phyloP scores from a whole-genome alignment of 495 filamentous ascomycete genomes.

The Podospora tetraspora region DNA sequence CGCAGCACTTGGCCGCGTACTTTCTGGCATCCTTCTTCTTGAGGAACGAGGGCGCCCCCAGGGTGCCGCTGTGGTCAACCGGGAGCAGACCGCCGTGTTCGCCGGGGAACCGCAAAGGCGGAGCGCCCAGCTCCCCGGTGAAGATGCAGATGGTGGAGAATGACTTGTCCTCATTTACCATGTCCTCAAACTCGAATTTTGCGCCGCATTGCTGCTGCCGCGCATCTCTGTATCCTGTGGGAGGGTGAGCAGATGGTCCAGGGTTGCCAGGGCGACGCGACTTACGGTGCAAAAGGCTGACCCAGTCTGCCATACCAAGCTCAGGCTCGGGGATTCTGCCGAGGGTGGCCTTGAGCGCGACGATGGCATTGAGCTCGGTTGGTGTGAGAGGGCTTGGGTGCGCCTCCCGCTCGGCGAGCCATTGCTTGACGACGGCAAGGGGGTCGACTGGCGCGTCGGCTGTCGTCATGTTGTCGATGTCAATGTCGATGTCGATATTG shows the following conservation, averaged over 20 bases:
- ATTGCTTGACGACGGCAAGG: constrained; percentile 27
- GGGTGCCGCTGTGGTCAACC: constrained; percentile 6
- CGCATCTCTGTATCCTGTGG: constrained; percentile 19
- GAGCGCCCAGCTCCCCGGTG: constrained; percentile 9
- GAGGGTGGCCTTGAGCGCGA: constrained; percentile 27
- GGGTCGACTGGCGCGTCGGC: constrained; percentile 23
- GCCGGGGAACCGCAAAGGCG: constrained; percentile 25
- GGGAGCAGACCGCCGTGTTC: constrained; percentile 17
- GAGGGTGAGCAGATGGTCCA: not conserved
- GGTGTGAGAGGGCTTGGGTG: constrained; percentile 26
- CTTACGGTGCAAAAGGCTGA: constrained; percentile 34
- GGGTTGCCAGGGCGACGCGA: not conserved
- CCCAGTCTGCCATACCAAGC: constrained; percentile 31
- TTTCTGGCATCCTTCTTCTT: constrained; percentile 42
- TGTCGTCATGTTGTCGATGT: not conserved
- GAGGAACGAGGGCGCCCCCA: constrained; percentile 23
- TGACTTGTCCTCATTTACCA: not conserved
- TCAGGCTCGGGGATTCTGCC: constrained; percentile 21
- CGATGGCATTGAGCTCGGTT: constrained; percentile 30
- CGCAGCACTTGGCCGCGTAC: constrained; percentile 41
- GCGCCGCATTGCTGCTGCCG: constrained; percentile 8
- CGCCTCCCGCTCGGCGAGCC: constrained; percentile 31
- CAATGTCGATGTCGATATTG: not conserved
- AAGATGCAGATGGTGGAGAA: constrained; percentile 23
- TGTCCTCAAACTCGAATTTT: constrained; percentile 5